Base-by-base conservation (phyloP, 352 stramenopile species). In the Phytophthora kernoviae region DNA sequence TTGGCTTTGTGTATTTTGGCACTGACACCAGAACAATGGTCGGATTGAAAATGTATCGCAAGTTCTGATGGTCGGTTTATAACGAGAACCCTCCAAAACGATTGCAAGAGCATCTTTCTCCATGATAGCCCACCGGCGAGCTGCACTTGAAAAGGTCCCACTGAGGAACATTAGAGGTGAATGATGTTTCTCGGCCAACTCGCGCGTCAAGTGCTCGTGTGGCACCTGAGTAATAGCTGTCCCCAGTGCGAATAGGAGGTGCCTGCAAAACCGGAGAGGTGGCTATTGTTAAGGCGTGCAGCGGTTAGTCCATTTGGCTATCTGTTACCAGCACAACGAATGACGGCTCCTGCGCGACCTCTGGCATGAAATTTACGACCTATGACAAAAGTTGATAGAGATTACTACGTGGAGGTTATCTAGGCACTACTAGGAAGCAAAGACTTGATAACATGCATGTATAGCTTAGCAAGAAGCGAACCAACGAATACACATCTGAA, bases 61-160 rank as follows among this genome's bases (percentile, higher is more conserved):
- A 12, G 8, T 60, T 53, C 0, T 34, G 20, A 4, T 60, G 53
- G 27, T 60, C 41, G 3, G 42, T 53, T 20, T 39, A 53, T 1
- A 60, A 17, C 0, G 15, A 1, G 14, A 51, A 58, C 9, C 53
- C 33, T 8, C 22, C 53, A 1, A 14, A 32, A 2, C 53, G 42
- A 41, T 60, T 12, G 53, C 18, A 30, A 45, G 44, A 1, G 52
- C 52, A 4, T 59, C 42, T n/a, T 60, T 53, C 10, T 60, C 42
- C 0, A 60, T 41, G 6, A 60, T 60, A 5, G 53, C 42, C 42
- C 53, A 45, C 2, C 6, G 6, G 2, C 20, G 6, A 1, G 42
- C 20, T 1, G 42, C 41, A 4, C 53, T 41, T 0, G 40, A 53
- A 47, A 60, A 60, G 2, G 41, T 41, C 1, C 26, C 37, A 33